These are phyloP conservation scores for Vachellia pachyceras DNA, from an alignment of 306 rosid species.

Conservation along the genomic window DNA sequence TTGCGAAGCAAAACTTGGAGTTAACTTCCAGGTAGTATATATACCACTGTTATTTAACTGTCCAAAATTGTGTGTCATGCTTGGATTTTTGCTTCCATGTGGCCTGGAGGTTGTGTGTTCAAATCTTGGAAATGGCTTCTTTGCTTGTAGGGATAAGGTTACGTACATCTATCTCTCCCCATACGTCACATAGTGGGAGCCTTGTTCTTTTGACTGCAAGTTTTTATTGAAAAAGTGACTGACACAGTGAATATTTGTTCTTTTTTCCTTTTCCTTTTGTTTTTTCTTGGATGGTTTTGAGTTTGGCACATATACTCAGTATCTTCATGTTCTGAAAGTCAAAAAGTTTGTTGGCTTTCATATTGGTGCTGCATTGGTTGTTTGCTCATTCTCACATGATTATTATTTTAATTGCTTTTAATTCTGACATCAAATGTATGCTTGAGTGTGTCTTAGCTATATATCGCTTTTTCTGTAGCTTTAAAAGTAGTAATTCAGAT, in stretches of 20 bases:
- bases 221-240: background rate
- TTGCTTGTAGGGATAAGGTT: background rate
- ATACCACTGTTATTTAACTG: background rate
- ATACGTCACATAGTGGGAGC: too few species aligned
- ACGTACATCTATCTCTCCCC: too few species aligned
- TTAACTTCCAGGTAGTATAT: conserved; percentile 58
- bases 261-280: background rate
- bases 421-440: background rate
- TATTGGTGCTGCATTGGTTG: background rate
- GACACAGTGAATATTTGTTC: background rate
- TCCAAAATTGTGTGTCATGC: conserved; percentile 28
- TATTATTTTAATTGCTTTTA: background rate
- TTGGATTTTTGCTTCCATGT: background rate
- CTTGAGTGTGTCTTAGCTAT: background rate
- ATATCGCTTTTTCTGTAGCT: conserved; percentile 27
- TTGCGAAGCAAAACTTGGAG: conserved; percentile 50
- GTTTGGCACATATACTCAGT: background rate
- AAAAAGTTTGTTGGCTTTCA: conserved; percentile 12
- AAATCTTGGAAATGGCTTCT: background rate
- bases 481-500: conserved; percentile 26
- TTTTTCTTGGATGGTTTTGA: background rate
- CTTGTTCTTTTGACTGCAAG: too few species aligned
- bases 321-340: background rate
- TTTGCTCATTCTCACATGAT: conserved; percentile 1
- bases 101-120: too few species aligned